Base-by-base conservation (phyloP, 164 flowering plant species). In the Stephania cephalantha region DNA sequence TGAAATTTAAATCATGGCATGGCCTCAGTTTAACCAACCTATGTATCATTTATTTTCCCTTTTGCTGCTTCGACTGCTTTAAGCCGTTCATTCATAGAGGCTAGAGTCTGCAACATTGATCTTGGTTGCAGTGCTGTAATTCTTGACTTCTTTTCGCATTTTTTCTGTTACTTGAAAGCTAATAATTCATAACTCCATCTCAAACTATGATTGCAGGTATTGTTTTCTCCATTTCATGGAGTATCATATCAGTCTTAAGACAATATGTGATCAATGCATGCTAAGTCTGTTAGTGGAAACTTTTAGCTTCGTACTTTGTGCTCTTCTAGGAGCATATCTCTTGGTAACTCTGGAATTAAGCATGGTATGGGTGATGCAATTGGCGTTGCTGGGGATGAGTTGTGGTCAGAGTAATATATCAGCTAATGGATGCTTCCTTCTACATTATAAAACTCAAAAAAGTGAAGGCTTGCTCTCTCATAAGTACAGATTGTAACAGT, bases 401-500 rank as follows among this genome's bases (percentile, higher is more conserved):
- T 50, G 22, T 81, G 72, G 44, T 78, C 83, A 80, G 20, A 77
- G 30, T 65, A 72, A 67, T 72, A 13, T 71, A 52, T 68, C 78
- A 25, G 68, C 77, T 35, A 85, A 85, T 50, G 83, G 71, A 65
- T 87, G 87, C 83, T 83, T 91, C 77, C 71, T 80, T 73, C 68
- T 95, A 18, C 87, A 83, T 75, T 88, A 83, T 87, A 81, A 88
- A 79, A 77, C 80, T 20, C 58, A 1, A 45, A 75, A 80, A 75
- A 79, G 68, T 76, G 58, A 22, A 18, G 81, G 69, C 63, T 17
- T 20, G n/a, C 69, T 74, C 78, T 61, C 20, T 55, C 79, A 79
- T 44, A 78, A 81, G 75, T 84, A 44, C 75, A 74, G 77, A 7
- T 22, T 90, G 13, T 73, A n/a, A n/a, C n/a, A 58, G 67, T 79